These are phyloP conservation scores for Candida corydali DNA, from an alignment of 805 yeast genomes.

Conservation along the genomic window DNA sequence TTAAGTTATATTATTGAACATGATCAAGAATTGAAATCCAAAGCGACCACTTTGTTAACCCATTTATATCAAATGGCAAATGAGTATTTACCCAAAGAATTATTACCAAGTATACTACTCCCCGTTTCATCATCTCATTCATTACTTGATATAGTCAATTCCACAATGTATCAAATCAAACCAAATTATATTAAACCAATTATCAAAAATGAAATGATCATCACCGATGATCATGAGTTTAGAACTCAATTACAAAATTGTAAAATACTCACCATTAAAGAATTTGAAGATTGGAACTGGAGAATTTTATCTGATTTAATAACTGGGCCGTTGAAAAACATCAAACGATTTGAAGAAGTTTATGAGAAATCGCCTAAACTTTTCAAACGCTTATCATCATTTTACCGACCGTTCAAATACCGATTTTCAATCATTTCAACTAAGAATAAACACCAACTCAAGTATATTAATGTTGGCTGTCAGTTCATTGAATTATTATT, in stretches of 20 bases:
- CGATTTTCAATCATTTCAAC: constrained; percentile 49
- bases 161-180: constrained; percentile 25
- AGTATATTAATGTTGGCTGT: constrained; percentile 70
- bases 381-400: constrained; percentile 76
- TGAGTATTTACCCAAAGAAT: constrained; percentile 49
- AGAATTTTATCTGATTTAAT: constrained; percentile 63
- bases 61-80: constrained; percentile 56
- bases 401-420: constrained; percentile 87
- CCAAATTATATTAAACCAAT: constrained; percentile 16
- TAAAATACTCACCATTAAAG: constrained; percentile 72
- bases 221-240: constrained; percentile 61
- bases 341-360: constrained; percentile 71
- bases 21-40: constrained; percentile 42
- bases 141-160: constrained; percentile 46
- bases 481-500: constrained; percentile 66
- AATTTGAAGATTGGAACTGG: constrained; percentile 88
- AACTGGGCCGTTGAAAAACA: constrained; percentile 76
- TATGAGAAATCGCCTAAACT: constrained; percentile 74
- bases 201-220: constrained; percentile 19
- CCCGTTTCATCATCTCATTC: constrained; percentile 27
- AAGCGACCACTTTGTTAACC: constrained; percentile 61
- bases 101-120: constrained; percentile 18
- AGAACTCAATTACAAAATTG: constrained; percentile 64
- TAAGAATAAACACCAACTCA: constrained; percentile 40
- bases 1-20: constrained; percentile 41